These are phyloP conservation scores for Salix viminalis DNA, from an alignment of 345 rosid species.

Conservation along the genomic window DNA sequence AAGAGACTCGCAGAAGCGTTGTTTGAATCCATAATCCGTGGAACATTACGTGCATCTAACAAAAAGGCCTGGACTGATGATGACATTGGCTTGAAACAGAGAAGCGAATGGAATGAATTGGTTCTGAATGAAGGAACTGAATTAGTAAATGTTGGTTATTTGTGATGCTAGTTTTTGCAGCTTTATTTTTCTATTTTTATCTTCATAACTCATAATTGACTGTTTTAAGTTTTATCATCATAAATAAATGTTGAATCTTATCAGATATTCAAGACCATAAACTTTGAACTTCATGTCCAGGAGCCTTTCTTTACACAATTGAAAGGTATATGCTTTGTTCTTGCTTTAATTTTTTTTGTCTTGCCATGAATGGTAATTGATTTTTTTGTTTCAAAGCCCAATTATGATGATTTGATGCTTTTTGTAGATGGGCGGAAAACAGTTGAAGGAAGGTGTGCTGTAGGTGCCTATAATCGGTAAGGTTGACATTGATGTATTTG, in stretches of 20 bases:
- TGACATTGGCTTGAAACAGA: conserved; percentile 30
- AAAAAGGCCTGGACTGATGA: neutral
- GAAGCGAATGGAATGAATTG: conserved; percentile 38
- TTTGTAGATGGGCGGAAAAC: conserved; percentile 43
- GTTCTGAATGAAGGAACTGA: conserved; percentile 34
- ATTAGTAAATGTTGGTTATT: conserved; percentile 33
- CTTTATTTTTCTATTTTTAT: neutral
- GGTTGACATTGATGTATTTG: neutral
- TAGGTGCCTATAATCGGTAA: conserved; percentile 36
- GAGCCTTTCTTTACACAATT: conserved; percentile 45
- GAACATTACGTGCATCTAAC: conserved; percentile 20
- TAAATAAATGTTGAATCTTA: neutral
- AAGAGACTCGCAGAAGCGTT: conserved; percentile 43
- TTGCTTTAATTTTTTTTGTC: neutral
- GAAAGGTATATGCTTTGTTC: conserved; percentile 34
- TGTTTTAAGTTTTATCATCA: neutral
- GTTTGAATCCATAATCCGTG: conserved; percentile 33
- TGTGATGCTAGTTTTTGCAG: neutral
- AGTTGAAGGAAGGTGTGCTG: conserved; percentile 46
- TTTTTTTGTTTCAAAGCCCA: conserved; percentile 3
- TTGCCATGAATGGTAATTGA: neutral
- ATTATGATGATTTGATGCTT: neutral
- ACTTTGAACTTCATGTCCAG: conserved; percentile 41
- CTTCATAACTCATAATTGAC: neutral
- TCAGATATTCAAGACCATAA: conserved; percentile 33